Evolutionary conservation across 2,329 filamentous ascomycete species (phyloP).

Genomic region (Epichloe baconii): DNA sequence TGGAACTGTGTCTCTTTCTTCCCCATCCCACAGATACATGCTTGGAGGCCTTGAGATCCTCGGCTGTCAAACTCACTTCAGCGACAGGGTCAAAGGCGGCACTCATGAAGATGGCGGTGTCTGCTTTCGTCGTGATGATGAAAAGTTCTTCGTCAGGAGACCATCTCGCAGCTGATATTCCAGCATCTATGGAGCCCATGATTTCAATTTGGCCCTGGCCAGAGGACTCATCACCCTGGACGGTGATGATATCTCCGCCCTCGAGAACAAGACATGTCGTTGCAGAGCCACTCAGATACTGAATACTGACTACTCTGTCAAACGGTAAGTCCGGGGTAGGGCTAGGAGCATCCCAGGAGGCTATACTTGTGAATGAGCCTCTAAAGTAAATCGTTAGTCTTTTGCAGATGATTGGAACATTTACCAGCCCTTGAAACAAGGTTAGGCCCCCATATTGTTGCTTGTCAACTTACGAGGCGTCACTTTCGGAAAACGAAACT

Average conservation of each 20-base stretch:
- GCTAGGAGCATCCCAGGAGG: constrained; percentile 80
- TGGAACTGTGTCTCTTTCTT: constrained; percentile 98
- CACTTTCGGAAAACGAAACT: constrained; percentile 35
- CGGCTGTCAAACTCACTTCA: constrained; percentile 55
- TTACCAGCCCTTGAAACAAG: not conserved
- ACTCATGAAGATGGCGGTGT: constrained; percentile 84
- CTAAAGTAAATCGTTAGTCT: not conserved
- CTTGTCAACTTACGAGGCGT: constrained; percentile 12
- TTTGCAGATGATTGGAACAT: not conserved
- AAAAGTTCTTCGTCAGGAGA: constrained; percentile 90
- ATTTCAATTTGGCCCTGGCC: constrained; percentile 73
- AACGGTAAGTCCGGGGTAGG: constrained; percentile 61
- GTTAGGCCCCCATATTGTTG: not conserved
- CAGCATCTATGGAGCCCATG: constrained; percentile 83
- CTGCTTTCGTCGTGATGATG: constrained; percentile 64
- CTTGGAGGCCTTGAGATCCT: constrained; percentile 76
- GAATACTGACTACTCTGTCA: constrained; percentile 66
- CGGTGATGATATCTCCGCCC: constrained; percentile 80
- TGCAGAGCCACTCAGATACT: constrained; percentile 71
- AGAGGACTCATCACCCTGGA: constrained; percentile 46
- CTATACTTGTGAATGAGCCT: constrained; percentile 34
- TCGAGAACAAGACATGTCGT: constrained; percentile 74
- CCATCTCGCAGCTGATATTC: constrained; percentile 82
- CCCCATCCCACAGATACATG: constrained; percentile 95
- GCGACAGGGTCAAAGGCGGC: constrained; percentile 75